These are phyloP conservation scores for Naganishia cerealis DNA, from an alignment of 1,284 basidiomycete species.

Conservation along the genomic window DNA sequence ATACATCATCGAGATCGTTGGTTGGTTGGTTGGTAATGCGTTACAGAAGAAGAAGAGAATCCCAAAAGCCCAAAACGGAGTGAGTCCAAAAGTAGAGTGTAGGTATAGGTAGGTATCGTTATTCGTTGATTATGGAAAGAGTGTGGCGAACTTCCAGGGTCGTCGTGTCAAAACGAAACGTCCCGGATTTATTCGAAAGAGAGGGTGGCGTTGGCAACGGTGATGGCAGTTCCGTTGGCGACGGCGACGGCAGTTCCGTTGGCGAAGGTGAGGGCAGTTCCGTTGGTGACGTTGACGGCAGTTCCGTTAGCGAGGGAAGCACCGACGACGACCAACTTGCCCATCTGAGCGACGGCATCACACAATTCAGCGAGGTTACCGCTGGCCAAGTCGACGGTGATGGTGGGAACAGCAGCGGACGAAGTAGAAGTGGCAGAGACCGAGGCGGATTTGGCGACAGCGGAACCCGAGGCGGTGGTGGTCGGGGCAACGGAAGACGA, in stretches of 20 bases:
- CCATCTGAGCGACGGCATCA: conserved; percentile 93
- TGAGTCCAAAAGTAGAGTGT: conserved; percentile 6
- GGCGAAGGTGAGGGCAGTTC: not conserved
- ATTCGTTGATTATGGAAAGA: conserved; percentile 19
- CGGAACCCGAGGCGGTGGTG: conserved; percentile 26
- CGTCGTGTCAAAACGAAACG: too few species aligned
- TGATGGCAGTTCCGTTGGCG: too few species aligned
- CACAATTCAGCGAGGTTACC: conserved; percentile 98
- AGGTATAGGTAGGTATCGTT: conserved; percentile 12
- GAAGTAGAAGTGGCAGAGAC: conserved; percentile 20
- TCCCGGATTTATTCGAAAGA: conserved; percentile 12
- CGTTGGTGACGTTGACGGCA: conserved; percentile 6
- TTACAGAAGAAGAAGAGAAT: conserved; percentile 15
- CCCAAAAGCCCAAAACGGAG: conserved; percentile 22
- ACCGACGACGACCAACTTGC: conserved; percentile 46
- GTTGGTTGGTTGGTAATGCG: conserved; percentile 13
- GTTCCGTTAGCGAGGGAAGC: conserved; percentile 33
- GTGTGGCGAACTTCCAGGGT: conserved; percentile 2
- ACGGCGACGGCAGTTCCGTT: not conserved
- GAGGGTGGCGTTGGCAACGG: conserved; percentile 16
- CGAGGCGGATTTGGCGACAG: conserved; percentile 17
- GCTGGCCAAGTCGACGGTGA: conserved; percentile 50
- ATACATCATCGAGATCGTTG: conserved; percentile 14
- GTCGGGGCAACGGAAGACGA: conserved; percentile 31
- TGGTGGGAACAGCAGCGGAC: conserved; percentile 15